phyloP scores from a whole-genome alignment of 1,139 yeast genomes.

The Geotrichum candidum region DNA sequence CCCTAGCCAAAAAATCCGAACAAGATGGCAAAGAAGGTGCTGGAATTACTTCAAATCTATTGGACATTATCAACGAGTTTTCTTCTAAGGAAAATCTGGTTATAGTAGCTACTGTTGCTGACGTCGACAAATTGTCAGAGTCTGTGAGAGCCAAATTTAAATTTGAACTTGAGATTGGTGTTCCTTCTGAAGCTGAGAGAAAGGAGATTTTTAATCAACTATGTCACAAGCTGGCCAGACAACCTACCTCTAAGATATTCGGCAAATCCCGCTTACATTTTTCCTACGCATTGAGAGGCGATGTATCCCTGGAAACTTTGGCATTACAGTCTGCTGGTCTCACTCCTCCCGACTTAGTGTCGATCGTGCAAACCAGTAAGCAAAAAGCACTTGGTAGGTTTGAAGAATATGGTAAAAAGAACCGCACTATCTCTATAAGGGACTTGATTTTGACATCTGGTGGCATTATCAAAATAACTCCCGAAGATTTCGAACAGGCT shows the following conservation, averaged over 20 bases:
- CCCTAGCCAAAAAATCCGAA: slow-evolving; percentile 62
- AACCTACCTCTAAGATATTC: slow-evolving; percentile 16
- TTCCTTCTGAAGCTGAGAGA: slow-evolving; percentile 77
- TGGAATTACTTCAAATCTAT: slow-evolving; percentile 54
- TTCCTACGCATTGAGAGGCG: slow-evolving; percentile 38
- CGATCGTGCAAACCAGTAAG: slow-evolving; percentile 66
- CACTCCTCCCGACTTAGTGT: slow-evolving; percentile 73
- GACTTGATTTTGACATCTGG: slow-evolving; percentile 29
- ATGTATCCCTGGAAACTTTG: slow-evolving; percentile 53
- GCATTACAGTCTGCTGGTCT: slow-evolving; percentile 91
- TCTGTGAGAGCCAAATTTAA: slow-evolving; percentile 61
- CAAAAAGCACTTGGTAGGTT: slow-evolving; percentile 51
- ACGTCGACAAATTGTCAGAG: slow-evolving; percentile 64
- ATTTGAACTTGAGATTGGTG: slow-evolving; percentile 70
- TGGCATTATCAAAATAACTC: slow-evolving; percentile 51
- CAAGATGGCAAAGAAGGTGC: slow-evolving; percentile 52
- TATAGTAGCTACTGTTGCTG: slow-evolving; percentile 65
- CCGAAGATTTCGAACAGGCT: slow-evolving; percentile 64
- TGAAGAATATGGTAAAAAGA: slow-evolving; percentile 26
- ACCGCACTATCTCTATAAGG: slow-evolving; percentile 26
- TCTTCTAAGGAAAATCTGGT: slow-evolving; percentile 42
- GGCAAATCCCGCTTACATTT: slow-evolving; percentile 18
- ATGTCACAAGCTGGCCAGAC: slow-evolving; percentile 19
- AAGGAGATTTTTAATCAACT: slow-evolving; percentile 52
- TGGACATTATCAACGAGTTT: slow-evolving; percentile 54